Conservation (phyloP, 2,329 filamentous ascomycete species). For the Fusarium brevicatenulatum region DNA sequence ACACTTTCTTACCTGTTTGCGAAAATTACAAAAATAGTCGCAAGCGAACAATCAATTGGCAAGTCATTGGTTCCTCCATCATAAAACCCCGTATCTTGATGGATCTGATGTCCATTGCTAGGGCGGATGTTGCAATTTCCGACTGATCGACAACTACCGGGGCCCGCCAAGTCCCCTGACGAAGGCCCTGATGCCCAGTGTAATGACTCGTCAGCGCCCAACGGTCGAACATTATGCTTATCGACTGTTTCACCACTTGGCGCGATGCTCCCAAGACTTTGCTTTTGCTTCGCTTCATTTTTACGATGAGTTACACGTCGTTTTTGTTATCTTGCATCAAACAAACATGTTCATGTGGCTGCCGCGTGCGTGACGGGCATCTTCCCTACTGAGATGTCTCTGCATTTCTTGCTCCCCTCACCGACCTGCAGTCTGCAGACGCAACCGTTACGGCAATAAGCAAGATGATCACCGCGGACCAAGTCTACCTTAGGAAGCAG, state of each 20-base stretch:
- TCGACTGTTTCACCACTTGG: neutral
- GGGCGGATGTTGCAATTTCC: constrained; percentile 15
- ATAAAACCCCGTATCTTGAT: neutral
- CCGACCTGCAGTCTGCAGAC: neutral
- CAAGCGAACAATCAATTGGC: neutral
- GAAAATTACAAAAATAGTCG: neutral
- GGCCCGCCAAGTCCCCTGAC: neutral
- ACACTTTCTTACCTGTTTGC: neutral
- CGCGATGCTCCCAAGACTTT: neutral
- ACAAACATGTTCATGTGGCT: neutral
- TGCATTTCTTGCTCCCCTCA: neutral
- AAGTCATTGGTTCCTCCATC: neutral
- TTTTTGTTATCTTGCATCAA: neutral
- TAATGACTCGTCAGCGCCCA: constrained; percentile 8
- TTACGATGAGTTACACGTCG: neutral
- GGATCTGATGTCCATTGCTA: neutral
- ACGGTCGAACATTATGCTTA: neutral
- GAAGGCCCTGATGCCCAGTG: neutral
- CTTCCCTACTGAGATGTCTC: neutral
- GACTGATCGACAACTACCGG: constrained; percentile 16
- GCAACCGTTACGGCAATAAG: neutral
- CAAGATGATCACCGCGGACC: neutral
- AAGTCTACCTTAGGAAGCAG: neutral
- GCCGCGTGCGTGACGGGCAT: neutral
- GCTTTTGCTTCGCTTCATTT: neutral